These are phyloP conservation scores for Solanum megistacrolobum DNA, from an alignment of 257 asterid species.

Conservation along the genomic window DNA sequence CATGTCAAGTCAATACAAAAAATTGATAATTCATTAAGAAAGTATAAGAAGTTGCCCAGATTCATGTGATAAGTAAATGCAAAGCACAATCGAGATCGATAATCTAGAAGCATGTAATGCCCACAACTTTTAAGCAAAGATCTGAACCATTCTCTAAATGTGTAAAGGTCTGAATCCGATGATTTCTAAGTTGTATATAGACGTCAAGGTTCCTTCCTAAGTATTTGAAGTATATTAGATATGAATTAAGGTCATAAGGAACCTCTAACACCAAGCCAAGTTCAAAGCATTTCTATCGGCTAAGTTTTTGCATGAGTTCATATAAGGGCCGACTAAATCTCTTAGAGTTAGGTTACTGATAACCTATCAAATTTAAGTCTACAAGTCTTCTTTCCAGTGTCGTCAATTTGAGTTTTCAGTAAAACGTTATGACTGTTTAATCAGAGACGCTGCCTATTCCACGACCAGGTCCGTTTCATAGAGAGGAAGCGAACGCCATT, in stretches of 20 bases:
- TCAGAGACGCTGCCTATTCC: neutral
- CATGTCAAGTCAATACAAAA: too few relatives aligned
- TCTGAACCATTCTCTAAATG: too few relatives aligned
- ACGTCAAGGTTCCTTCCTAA: neutral
- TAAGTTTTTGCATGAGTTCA: neutral
- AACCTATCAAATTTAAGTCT: neutral
- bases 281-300: neutral
- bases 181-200: neutral
- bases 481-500: neutral
- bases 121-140: too few relatives aligned
- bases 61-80: too few relatives aligned
- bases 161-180: too few relatives aligned
- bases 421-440: too few relatives aligned
- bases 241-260: neutral
- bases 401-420: neutral
- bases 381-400: neutral
- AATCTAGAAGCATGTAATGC: too few relatives aligned
- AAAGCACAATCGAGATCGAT: too few relatives aligned
- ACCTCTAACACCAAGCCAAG: neutral
- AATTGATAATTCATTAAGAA: too few relatives aligned
- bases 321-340: neutral
- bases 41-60: too few relatives aligned
- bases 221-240: neutral
- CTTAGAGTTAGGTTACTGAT: neutral
- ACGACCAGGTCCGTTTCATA: too few relatives aligned